Conservation (phyloP, 2,329 filamentous ascomycete genomes). For the Ceratocystis alfenasii region DNA sequence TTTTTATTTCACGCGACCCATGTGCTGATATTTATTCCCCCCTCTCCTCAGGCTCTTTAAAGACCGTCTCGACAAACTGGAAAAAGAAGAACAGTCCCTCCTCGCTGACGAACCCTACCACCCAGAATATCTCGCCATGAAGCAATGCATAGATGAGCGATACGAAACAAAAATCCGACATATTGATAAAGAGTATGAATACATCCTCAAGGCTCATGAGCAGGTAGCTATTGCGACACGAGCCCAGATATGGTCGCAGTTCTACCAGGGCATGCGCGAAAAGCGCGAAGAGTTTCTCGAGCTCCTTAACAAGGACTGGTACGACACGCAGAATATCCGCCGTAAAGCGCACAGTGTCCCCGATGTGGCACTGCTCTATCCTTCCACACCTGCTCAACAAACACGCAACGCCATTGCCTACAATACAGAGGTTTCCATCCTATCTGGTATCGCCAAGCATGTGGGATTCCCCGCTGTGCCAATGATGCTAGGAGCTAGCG, state of each 20-base stretch:
- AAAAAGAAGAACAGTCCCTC: slow-evolving; percentile 54
- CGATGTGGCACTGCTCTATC: slow-evolving; percentile 72
- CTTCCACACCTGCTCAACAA: slow-evolving; percentile 62
- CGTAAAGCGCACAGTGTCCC: slow-evolving; percentile 68
- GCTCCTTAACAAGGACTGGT: slow-evolving; percentile 76
- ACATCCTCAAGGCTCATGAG: slow-evolving; percentile 61
- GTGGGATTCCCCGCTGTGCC: slow-evolving; percentile 95
- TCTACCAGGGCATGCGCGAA: slow-evolving; percentile 75
- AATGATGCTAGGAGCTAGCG: slow-evolving; percentile 59
- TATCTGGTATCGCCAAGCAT: slow-evolving; percentile 86
- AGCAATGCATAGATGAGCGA: slow-evolving; percentile 72
- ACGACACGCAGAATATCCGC: slow-evolving; percentile 81
- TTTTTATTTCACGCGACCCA: not conserved
- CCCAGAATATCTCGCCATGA: slow-evolving; percentile 81
- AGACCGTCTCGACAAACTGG: slow-evolving; percentile 71
- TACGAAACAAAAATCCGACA: slow-evolving; percentile 67
- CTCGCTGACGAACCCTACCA: slow-evolving; percentile 57
- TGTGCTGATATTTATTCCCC: slow-evolving; percentile 26
- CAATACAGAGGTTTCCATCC: slow-evolving; percentile 84
- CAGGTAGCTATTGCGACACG: slow-evolving; percentile 68
- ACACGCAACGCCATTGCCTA: slow-evolving; percentile 79
- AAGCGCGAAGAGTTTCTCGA: slow-evolving; percentile 69
- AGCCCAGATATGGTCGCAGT: slow-evolving; percentile 79
- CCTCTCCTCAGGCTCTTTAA: slow-evolving; percentile 58
- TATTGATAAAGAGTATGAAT: slow-evolving; percentile 60